Base-by-base conservation (phyloP, 768 basidiomycete genomes). In the Rhodosporidiobolus sp. region DNA sequence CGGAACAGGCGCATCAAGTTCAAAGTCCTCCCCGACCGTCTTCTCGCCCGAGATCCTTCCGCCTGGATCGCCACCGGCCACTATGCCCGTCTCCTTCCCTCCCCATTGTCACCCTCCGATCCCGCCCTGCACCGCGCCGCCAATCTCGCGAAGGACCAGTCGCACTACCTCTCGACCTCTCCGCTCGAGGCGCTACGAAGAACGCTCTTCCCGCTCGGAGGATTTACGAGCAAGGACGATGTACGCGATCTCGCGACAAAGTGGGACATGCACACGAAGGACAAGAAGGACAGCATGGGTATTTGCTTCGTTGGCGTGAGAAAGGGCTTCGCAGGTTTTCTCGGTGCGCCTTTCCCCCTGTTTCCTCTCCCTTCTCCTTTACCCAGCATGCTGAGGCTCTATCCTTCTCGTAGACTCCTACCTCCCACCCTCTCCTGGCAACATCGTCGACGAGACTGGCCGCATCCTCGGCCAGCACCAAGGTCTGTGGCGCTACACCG, bases 1-100 rank as follows among this genome's bases (percentile, higher is more conserved):
- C n/a, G n/a, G n/a, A n/a, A n/a, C 70, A 94, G 91, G 79, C 90
- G 93, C 80, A 90, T 95, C 76, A 95, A 96, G 80, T 97, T 95
- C 72, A 91, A 91, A 11, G 90, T 90, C 0, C 83, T 97, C 28
- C 81, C 94, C 43, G 86, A 90, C 65, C 84, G 83, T 3, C 70
- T 79, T 38, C 81, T 94, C n/a, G 81, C 84, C 0, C 73, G 63
- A 20, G 69, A 65, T 24, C 69, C 71, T 1, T 22, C 69, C 2
- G 69, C 80, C 14, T 94, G 90, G 87, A 83, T 95, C 54, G 93
- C 93, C 11, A 94, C 69, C 89, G 93, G 94, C 9, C 94, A 98
- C 80, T 96, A 97, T 79, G 93, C 94, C 7, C 84, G 85, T 32
- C 89, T 91, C 81, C 16, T 89, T 87, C 86, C 74, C 11, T 78